Percentiles rank a stretch among this genome's conserved stretches.
Conservation (phyloP, 1,284 basidiomycete genomes). For the Sanguinoderma infundibulare region DNA sequence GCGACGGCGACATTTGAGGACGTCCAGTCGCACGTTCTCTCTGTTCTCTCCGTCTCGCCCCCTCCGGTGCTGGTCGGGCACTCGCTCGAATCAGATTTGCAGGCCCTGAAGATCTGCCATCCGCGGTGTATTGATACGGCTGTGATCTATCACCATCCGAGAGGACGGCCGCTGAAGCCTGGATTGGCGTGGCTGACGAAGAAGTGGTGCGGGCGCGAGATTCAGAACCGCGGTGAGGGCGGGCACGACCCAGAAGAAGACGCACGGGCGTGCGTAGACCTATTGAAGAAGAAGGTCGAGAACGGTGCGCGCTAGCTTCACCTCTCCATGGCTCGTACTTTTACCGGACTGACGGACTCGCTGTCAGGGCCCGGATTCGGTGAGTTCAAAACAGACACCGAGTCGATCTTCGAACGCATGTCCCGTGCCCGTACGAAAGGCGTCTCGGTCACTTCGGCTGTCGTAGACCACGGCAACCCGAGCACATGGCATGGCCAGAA, state of each 20-base stretch:
- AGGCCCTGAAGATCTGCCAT: conserved; percentile 82
- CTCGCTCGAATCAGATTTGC: conserved; percentile 90
- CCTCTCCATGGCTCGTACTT: background rate
- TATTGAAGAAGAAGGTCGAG: conserved; percentile 80
- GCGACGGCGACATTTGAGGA: conserved; percentile 79
- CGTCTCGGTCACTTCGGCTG: conserved; percentile 57
- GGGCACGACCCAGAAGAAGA: conserved; percentile 95
- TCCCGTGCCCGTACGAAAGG: conserved; percentile 48
- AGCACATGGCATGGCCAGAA: conserved; percentile 81
- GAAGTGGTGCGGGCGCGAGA: conserved; percentile 87
- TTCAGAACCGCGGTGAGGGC: conserved; percentile 76
- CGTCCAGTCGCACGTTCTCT: conserved; percentile 74
- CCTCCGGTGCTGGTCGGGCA: conserved; percentile 92
- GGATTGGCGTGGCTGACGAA: conserved; percentile 91
- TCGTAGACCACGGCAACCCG: conserved; percentile 87
- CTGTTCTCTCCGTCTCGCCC: conserved; percentile 52
- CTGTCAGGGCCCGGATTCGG: conserved; percentile 75
- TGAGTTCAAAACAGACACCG: conserved; percentile 82
- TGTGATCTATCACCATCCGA: conserved; percentile 86
- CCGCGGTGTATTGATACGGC: conserved; percentile 90
- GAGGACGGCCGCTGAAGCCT: conserved; percentile 89
- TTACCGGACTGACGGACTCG: background rate
- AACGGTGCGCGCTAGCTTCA: conserved; percentile 54
- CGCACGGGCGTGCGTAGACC: conserved; percentile 83
- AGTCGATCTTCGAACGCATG: conserved; percentile 88